Evolutionary conservation across 2,329 filamentous ascomycete species (phyloP).

Genomic region (Ilyonectria robusta): DNA sequence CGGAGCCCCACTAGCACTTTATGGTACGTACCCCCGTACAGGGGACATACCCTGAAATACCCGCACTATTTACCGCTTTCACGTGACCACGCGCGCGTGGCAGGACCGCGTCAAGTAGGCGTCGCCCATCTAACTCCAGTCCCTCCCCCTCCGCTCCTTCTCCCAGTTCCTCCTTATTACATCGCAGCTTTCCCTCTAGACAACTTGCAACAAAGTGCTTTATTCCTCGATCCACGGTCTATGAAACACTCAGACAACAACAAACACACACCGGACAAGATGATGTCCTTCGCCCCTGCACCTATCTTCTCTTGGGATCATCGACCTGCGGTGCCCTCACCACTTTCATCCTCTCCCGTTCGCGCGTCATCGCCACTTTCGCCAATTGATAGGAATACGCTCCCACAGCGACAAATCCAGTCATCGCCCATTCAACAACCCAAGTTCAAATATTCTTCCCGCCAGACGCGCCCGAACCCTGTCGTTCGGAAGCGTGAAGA

Average conservation of each 20-base stretch:
- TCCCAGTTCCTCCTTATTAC: conserved; percentile 7
- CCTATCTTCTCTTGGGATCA: conserved; percentile 63
- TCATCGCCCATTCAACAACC: conserved; percentile 60
- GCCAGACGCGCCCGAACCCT: conserved; percentile 74
- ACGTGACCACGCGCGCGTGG: conserved; percentile 52
- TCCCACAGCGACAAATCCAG: conserved; percentile 58
- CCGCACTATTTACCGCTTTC: conserved; percentile 21
- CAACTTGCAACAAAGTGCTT: neutral
- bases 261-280: conserved; percentile 45
- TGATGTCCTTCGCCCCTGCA: conserved; percentile 60
- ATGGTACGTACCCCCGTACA: neutral
- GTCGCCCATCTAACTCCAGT: conserved; percentile 12
- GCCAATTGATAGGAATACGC: conserved; percentile 58
- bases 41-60: neutral
- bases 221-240: conserved; percentile 16
- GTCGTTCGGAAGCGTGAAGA: conserved; percentile 73
- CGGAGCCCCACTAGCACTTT: conserved; percentile 27
- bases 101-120: conserved; percentile 44
- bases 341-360: conserved; percentile 72
- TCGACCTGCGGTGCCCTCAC: conserved; percentile 66
- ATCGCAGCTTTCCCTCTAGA: neutral
- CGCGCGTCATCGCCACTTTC: conserved; percentile 66
- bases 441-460: conserved; percentile 67
- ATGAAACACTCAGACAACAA: conserved; percentile 56
- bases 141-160: neutral